A percentile compares a stretch with the other conserved stretches of the same genome.
phyloP scores from a whole-genome alignment of 768 basidiomycete genomes.

The Kwoniella newhampshirensis region DNA sequence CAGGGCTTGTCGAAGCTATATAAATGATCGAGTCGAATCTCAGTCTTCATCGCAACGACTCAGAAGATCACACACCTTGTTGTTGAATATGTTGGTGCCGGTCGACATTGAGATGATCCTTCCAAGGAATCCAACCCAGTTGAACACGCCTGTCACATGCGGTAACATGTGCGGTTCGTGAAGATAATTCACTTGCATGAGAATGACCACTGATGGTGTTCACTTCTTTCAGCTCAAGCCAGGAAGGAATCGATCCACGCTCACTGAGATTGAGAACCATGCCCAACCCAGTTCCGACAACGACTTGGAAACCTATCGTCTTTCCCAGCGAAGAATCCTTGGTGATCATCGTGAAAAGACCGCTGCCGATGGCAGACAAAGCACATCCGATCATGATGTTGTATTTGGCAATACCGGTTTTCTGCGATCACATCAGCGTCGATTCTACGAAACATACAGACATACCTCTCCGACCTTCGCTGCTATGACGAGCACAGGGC shows the following conservation, averaged over 20 bases:
- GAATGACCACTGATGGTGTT: constrained; percentile 19
- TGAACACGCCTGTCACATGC: constrained; percentile 18
- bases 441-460: not conserved
- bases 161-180: constrained; percentile 25
- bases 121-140: constrained; percentile 31
- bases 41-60: not conserved
- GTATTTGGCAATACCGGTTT: constrained; percentile 31
- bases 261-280: constrained; percentile 30
- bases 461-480: constrained; percentile 28
- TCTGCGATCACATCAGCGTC: not conserved
- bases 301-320: constrained; percentile 31
- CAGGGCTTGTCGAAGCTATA: constrained; percentile 19
- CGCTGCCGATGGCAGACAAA: constrained; percentile 25
- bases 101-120: constrained; percentile 35
- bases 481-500: constrained; percentile 20
- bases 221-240: no score
- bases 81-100: constrained; percentile 41
- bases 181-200: constrained; percentile 30
- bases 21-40: not conserved
- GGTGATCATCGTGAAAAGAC: constrained; percentile 29
- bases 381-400: constrained; percentile 20
- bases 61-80: constrained; percentile 23
- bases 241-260: no score
- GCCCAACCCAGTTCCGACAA: constrained; percentile 37
- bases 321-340: constrained; percentile 6